Evolutionary conservation across 352 stramenopile genomes (phyloP), one percentile per base, ranked within the genome.

Genomic region (Globisporangium mamillatum): DNA sequence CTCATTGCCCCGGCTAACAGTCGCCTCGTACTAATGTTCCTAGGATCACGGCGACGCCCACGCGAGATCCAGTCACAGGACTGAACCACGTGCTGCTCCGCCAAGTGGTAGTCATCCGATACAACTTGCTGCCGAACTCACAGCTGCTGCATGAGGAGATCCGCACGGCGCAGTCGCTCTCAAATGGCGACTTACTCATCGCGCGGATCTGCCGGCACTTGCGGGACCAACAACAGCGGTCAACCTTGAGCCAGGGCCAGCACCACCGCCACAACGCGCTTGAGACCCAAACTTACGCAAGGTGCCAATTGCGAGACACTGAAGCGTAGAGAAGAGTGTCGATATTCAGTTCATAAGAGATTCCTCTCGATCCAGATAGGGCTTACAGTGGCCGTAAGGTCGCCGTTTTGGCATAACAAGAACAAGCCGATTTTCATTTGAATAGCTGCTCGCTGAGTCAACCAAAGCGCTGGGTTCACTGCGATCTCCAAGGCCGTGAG

Each of bases 111-210:
- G 25, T 59, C 53, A 16, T 38, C 53, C 53, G 25, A 2, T 38
- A 59, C 53, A 41, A 59, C 25, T 18, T 41, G 53, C 25, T 59
- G 53, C 53, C 53, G 25, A 59, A 59, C 53, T 36, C 16, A 27
- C 24, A 18, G 9, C 25, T 59, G 25, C 25, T 59, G 25, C 53
- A 59, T 25, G 24, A 59, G 4, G 53, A 59, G 53, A 59, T 59
- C 53, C 7, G 25, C 53, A 38, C 53, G 25, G 53, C 14, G 25
- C 53, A 59, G 53, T 22, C 25, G 53, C 24, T 59, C 53, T 59
- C 25, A 16, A 41, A 16, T 6, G 53, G 53, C 25, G 25, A 59
- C 53, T 20, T 59, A 25, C 16, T 24, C 25, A 59, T 59, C 24
- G 52, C 53, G 5, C 25, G 53, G 14, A 59, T 59, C 25, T 59